A percentile compares a stretch with the other conserved stretches of the same genome.
Conservation (phyloP, 129 eudicot genomes). For the Rutidosis leptorrhynchoides region DNA sequence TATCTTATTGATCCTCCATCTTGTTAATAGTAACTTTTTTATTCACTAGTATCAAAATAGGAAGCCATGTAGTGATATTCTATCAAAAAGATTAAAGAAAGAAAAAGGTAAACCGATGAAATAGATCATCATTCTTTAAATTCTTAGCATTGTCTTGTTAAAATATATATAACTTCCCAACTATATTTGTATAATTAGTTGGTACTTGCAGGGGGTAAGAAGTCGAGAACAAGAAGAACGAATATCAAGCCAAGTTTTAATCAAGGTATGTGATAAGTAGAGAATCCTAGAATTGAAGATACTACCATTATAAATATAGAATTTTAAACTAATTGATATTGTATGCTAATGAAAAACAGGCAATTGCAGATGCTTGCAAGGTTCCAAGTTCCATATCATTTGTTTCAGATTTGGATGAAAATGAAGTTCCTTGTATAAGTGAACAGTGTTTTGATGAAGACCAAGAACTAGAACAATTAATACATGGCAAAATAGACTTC, state of each 20-base stretch:
- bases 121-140: neutral
- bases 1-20: neutral
- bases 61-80: neutral
- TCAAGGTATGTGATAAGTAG: slow-evolving; percentile 51
- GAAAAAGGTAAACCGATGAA: neutral
- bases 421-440: slow-evolving; percentile 57
- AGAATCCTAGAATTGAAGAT: neutral
- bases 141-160: neutral
- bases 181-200: slow-evolving; percentile 6
- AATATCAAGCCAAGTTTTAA: slow-evolving; percentile 77
- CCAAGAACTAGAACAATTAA: slow-evolving; percentile 79
- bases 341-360: slow-evolving; percentile 45
- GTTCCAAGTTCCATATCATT: slow-evolving; percentile 35
- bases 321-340: neutral
- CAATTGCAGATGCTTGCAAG: slow-evolving; percentile 78
- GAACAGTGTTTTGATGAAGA: slow-evolving; percentile 61
- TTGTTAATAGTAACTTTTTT: neutral
- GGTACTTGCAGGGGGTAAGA: slow-evolving; percentile 62
- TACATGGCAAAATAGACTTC: slow-evolving; percentile 70
- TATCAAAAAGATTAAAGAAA: too few relatives aligned
- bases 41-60: neutral
- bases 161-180: slow-evolving; percentile 1
- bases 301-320: slow-evolving; percentile 1
- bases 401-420: slow-evolving; percentile 50
- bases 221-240: slow-evolving; percentile 92